These are phyloP conservation scores for Aureobasidium subglaciale DNA, from an alignment of 2,329 filamentous ascomycete genomes.

Conservation along the genomic window DNA sequence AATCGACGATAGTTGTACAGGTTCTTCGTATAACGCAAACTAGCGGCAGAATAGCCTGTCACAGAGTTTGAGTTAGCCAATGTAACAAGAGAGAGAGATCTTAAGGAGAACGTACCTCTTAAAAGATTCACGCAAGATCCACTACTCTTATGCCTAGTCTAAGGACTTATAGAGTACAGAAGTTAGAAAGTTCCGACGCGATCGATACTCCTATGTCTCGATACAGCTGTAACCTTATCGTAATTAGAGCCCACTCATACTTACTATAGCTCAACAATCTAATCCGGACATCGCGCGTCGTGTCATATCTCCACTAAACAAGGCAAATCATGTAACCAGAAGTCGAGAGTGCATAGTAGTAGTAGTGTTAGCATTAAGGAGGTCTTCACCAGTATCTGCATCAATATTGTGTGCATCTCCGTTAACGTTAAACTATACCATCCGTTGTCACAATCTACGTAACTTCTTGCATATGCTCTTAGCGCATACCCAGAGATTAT, in stretches of 20 bases:
- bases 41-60: no score
- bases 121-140: background rate
- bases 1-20: no score
- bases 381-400: background rate
- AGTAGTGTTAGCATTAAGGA: background rate
- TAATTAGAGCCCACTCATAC: background rate
- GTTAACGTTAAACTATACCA: background rate
- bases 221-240: background rate
- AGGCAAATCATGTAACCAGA: slow-evolving; percentile 20
- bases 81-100: no score
- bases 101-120: background rate
- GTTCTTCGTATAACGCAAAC: no score
- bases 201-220: background rate
- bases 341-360: slow-evolving; percentile 25
- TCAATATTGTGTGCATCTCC: background rate
- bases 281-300: background rate
- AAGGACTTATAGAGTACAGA: background rate
- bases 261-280: background rate
- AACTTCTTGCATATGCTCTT: slow-evolving; percentile 16
- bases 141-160: background rate
- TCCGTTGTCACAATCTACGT: background rate
- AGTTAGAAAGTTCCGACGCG: background rate
- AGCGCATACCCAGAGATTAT: slow-evolving; percentile 21
- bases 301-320: slow-evolving; percentile 13
- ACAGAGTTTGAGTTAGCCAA: no score